phyloP scores from a whole-genome alignment of 73 alveolate genomes.

The Paramecium primaurelia region DNA sequence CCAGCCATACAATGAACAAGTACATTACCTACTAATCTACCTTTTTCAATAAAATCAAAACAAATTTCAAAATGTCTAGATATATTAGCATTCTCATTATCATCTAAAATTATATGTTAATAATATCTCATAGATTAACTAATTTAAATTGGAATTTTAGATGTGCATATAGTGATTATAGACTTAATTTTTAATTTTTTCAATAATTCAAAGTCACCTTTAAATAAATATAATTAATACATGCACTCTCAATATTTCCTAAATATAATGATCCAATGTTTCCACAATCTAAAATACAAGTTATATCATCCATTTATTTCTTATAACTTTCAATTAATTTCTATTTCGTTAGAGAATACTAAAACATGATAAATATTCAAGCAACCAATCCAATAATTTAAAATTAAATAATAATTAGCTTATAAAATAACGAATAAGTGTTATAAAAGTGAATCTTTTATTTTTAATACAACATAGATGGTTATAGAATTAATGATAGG shows the following conservation, averaged over 20 bases:
- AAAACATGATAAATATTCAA: neutral
- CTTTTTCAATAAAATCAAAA: constrained; percentile 1
- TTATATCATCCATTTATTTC: neutral
- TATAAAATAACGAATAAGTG: neutral
- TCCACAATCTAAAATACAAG: neutral
- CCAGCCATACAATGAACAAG: constrained; percentile 83
- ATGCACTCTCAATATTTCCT: neutral
- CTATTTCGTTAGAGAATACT: neutral
- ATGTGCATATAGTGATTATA: neutral
- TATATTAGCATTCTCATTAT: neutral
- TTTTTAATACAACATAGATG: too few species aligned
- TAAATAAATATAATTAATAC: neutral
- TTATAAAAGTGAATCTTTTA: neutral
- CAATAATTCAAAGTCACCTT: neutral
- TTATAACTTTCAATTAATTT: neutral
- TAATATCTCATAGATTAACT: neutral
- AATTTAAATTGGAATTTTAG: neutral
- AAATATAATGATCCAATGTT: neutral
- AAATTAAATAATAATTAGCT: neutral
- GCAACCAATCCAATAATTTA: neutral
- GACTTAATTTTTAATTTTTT: neutral
- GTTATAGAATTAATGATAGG: neutral
- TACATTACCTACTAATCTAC: constrained; percentile 36
- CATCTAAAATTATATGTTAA: neutral
- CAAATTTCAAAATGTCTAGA: neutral